Base-by-base conservation (phyloP, 1,284 basidiomycete species). In the Leucoagaricus sp. region DNA sequence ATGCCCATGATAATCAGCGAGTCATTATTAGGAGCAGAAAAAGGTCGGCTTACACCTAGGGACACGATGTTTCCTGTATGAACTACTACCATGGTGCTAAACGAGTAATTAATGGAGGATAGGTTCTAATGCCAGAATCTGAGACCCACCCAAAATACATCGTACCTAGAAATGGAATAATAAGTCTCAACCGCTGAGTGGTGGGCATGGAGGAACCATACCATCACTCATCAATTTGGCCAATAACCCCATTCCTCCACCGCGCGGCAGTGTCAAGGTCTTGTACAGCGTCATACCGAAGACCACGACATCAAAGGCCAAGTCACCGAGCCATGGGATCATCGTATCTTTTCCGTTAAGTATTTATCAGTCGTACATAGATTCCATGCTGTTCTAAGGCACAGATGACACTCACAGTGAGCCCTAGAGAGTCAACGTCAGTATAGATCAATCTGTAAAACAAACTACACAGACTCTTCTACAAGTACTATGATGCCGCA, bases 271-370 rank as follows among this genome's bases (percentile, higher is more conserved):
- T 2, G 57, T 61, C 8, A 76, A 63, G 5, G 76, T 70, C 58
- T 78, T 78, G 59, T 70, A 74, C 15, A 78, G 58, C n/a, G 78
- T 80, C 63, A 78, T 69, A 3, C 59, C 61, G 56, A 79, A 76
- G 12, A 78, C 69, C 41, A 73, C 46, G 3, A 67, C 57, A 57
- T 79, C 77, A 50, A 76, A 76, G 10, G 73, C 60, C 2, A 77
- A 65, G 67, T 76, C 69, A 25, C 72, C 72, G 12, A 62, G 60
- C 75, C 75, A 77, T 1, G 72, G 74, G 12, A 60, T 61, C 15
- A 66, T 70, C 15, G 71, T 55, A 10, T 69, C 75, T 76, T n/a
- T n/a, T n/a, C n/a, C n/a, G n/a, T n/a, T n/a, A n/a, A n/a, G n/a
- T n/a, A n/a, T n/a, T n/a, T n/a, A n/a, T n/a, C n/a, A n/a, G n/a